Conservation (phyloP, 75 land plant genomes). For the Azolla pinnata region DNA sequence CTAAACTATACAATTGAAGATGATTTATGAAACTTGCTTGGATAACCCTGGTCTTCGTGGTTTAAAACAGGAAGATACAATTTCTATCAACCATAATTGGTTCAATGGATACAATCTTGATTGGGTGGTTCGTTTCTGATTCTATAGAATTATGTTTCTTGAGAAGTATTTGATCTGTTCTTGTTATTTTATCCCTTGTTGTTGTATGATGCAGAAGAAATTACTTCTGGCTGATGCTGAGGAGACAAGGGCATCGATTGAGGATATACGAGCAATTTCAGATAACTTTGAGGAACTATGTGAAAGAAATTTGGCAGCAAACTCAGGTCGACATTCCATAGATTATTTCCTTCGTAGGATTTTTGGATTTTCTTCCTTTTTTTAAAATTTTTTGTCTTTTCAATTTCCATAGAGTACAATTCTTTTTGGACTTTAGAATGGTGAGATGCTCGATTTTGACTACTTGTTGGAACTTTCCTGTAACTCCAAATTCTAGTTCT, state of each 20-base stretch:
- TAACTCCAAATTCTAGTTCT: too few relatives aligned
- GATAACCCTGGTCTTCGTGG: too few relatives aligned
- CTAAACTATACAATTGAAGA: too few relatives aligned
- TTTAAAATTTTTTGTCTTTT: too few relatives aligned
- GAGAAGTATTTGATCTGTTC: not conserved
- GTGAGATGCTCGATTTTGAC: too few relatives aligned
- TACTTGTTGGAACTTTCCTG: too few relatives aligned
- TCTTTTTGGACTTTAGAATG: too few relatives aligned
- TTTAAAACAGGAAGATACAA: conserved; percentile 64
- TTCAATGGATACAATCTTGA: conserved; percentile 73
- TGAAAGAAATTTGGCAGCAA: conserved; percentile 81
- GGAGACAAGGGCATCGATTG: conserved; percentile 71
- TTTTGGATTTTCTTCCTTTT: too few relatives aligned
- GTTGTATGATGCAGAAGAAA: conserved; percentile 47
- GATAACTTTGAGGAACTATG: conserved; percentile 84
- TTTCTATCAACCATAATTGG: conserved; percentile 95
- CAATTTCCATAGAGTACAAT: too few relatives aligned
- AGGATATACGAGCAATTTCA: conserved; percentile 68
- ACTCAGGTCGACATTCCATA: conserved; percentile 65
- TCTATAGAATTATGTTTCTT: not conserved
- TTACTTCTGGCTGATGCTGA: conserved; percentile 54
- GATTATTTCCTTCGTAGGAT: not conserved
- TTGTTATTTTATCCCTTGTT: conserved; percentile 1
- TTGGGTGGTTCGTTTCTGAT: conserved; percentile 56
- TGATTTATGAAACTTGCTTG: too few relatives aligned